Percentiles rank a stretch among this genome's conserved stretches.
Evolutionary conservation across 306 rosid species (phyloP).

Genomic region (Canavalia ensiformis): DNA sequence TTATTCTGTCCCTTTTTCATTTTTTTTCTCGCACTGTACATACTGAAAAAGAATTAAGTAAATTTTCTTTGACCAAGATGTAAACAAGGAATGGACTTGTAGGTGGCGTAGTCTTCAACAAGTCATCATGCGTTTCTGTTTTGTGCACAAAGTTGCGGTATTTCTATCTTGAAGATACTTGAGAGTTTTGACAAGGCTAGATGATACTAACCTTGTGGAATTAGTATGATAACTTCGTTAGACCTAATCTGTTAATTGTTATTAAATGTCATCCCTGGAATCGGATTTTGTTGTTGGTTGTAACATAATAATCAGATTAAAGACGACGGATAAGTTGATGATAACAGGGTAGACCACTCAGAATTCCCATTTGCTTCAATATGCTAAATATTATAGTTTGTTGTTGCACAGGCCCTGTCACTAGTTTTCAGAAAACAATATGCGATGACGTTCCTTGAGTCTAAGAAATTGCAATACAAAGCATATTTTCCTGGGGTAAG

Average conservation of each 20-base stretch:
- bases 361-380: conserved; percentile 32
- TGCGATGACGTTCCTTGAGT: conserved; percentile 3
- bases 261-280: conserved; percentile 39
- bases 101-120: neutral
- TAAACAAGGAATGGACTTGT: neutral
- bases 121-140: conserved; percentile 19
- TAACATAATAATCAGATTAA: conserved; percentile 32
- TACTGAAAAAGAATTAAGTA: conserved; percentile 12
- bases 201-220: conserved; percentile 16
- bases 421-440: conserved; percentile 19
- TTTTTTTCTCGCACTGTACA: conserved; percentile 3
- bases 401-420: conserved; percentile 47
- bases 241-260: conserved; percentile 49
- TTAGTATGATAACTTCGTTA: conserved; percentile 45
- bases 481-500: conserved; percentile 21
- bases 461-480: conserved; percentile 40
- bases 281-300: conserved; percentile 40
- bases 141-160: conserved; percentile 23
- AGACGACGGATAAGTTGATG: conserved; percentile 28
- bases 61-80: conserved; percentile 21
- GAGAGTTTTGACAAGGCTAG: conserved; percentile 16
- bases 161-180: conserved; percentile 36
- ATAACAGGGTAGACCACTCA: conserved; percentile 29
- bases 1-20: conserved; percentile 9
- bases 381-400: conserved; percentile 13